Base-by-base conservation (phyloP, 495 filamentous ascomycete genomes). In the Penicillium egyptiacum region DNA sequence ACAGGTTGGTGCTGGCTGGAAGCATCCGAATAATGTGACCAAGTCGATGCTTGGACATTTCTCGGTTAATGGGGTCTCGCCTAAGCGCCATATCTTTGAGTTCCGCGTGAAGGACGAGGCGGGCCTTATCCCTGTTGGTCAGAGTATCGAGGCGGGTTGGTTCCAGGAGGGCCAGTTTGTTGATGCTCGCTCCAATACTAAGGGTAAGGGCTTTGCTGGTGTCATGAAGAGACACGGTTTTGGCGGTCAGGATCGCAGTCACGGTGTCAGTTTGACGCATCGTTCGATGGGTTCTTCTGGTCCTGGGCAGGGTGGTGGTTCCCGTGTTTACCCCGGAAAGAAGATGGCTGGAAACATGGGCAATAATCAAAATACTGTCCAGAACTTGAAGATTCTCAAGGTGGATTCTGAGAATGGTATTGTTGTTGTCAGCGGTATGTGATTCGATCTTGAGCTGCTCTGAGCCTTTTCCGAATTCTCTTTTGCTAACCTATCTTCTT, bases 261-360 rank as follows among this genome's bases (percentile, higher is more conserved):
- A 98, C 76, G 94, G 94, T 82, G 91, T 91, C 63, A 96, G 92
- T 64, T 82, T 89, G 74, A 90, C 87, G 47, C 94, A 98, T 78
- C 82, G 94, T 65, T 86, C 88, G 3, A 88, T 96, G 79, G 94
- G 94, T 78, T 92, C 89, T 5, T 77, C 83, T 12, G 94, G 94
- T 60, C 89, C 86, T 37, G 86, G 86, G 64, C 94, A 98, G 72
- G 94, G 94, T 60, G 85, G 89, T 70, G 94, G 94, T 70, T 94
- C 90, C 42, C 80, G 94, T 63, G 94, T 98, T 41, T 83, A 88
- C 56, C 94, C 94, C 0, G 94, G 94, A 49, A 98, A 98, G 85
- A 90, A 89, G 73, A 98, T 98, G 94, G 84, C 94, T 20, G 94
- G 94, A 55, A 83, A 90, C 43, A 97, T 98, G 94, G 94, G 94